Evolutionary conservation across 176 grass and related monocot species (phyloP).

Genomic region (Hordeum vulgare): MorexV3_pseudomolecules_assembly NC_058524.1:182440980-182441479

Average conservation of each 20-base stretch:
- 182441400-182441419: neutral
- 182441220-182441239: neutral
- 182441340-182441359: conserved; percentile 7
- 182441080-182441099: too few species aligned
- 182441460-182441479: neutral
- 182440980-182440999: too few species aligned
- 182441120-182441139: too few species aligned
- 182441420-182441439: conserved; percentile 52
- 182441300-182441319: neutral
- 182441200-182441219: conserved; percentile 2
- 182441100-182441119: too few species aligned
- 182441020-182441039: too few species aligned
- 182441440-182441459: conserved; percentile 22
- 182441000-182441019: too few species aligned
- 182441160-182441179: too few species aligned
- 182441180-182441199: neutral
- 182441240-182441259: neutral
- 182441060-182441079: too few species aligned
- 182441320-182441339: neutral
- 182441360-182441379: conserved; percentile 30
- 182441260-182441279: neutral
- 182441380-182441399: neutral
- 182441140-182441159: too few species aligned
- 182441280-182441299: neutral
- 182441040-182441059: too few species aligned